Conservation (phyloP, 192 early-diverging fungal species). For the Podila verticillata region DNA sequence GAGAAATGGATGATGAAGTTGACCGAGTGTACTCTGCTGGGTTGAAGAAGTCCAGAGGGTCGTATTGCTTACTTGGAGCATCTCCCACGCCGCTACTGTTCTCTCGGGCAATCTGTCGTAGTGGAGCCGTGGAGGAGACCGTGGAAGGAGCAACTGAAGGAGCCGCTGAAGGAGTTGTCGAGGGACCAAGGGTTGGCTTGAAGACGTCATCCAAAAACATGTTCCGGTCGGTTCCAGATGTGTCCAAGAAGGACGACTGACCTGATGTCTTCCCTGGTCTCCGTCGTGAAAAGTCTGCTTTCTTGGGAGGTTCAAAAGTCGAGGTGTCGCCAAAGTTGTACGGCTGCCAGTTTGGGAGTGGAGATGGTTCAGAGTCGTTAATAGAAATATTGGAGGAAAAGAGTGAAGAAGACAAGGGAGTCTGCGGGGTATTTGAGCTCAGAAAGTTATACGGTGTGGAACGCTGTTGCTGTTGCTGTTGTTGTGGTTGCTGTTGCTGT, state of each 20-base stretch:
- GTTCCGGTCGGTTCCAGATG: not conserved
- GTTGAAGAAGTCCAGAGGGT: slow-evolving; percentile 32
- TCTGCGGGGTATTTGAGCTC: too few species aligned
- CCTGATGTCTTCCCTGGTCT: not conserved
- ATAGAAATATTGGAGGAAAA: too few species aligned
- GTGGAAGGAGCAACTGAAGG: not conserved
- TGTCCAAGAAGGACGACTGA: not conserved
- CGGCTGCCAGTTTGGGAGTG: too few species aligned
- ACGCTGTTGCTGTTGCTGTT: not conserved
- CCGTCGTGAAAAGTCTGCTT: too few species aligned
- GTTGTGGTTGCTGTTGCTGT: not conserved
- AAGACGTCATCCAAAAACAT: slow-evolving; percentile 37
- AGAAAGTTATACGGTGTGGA: too few species aligned
- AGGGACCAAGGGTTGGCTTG: slow-evolving; percentile 18
- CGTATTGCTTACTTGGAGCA: slow-evolving; percentile 1
- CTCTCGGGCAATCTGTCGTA: not conserved
- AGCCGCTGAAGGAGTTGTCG: not conserved
- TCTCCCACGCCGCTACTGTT: not conserved
- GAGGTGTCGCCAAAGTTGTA: too few species aligned
- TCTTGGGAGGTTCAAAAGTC: too few species aligned
- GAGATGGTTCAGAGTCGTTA: too few species aligned
- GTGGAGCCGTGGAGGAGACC: too few species aligned
- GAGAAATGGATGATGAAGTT: slow-evolving; percentile 6
- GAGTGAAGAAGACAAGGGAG: too few species aligned
- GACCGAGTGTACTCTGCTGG: slow-evolving; percentile 13